Evolutionary conservation across 1,284 basidiomycete genomes (phyloP), one percentile per base, ranked within the genome.

Genomic region (Mixia osmundae): DNA sequence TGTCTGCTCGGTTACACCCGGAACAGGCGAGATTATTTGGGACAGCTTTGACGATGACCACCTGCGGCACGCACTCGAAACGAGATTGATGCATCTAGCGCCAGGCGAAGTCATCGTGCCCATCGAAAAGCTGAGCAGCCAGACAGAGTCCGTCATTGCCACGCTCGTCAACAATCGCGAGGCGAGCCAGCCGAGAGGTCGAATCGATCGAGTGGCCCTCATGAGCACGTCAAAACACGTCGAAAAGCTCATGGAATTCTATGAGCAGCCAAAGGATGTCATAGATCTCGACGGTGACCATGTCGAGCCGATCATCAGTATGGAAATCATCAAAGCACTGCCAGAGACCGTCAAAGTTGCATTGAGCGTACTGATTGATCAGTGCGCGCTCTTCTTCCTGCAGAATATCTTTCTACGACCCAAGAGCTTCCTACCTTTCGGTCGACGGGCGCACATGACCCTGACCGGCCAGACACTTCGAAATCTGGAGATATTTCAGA

Each of bases 401-500:
- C 72, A 75, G 16, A 71, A 76, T 44, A 68, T 71, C 4, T 68
- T 87, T 43, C 50, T 71, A 6, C 71, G 77, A 49, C 69, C 72
- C 1, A 65, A 66, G 25, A 76, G 78, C 48, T 91, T 54, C 34
- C 38, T 40, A 2, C 50, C 60, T 47, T 95, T 95, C 50, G 65
- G 76, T 1, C 69, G 71, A 25, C 66, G 69, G 30, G 68, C 71
- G 0, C 74, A 80, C 45, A 91, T 95, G 85, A 64, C 85, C 11
- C 63, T 97, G 32, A 79, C 76, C 39, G 72, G 72, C 26, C 87
- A 82, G 51, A 91, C 89, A 0, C 58, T 95, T 11, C 64, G 66
- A 20, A 94, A 95, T 50, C 60, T 95, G 59, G 83, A 91, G 54
- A 71, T 91, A n/a, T 85, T 79, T 52, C 66, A 69, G 21, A 91